Base-by-base conservation (phyloP, 768 basidiomycete genomes). In the Chiua virens region DNA sequence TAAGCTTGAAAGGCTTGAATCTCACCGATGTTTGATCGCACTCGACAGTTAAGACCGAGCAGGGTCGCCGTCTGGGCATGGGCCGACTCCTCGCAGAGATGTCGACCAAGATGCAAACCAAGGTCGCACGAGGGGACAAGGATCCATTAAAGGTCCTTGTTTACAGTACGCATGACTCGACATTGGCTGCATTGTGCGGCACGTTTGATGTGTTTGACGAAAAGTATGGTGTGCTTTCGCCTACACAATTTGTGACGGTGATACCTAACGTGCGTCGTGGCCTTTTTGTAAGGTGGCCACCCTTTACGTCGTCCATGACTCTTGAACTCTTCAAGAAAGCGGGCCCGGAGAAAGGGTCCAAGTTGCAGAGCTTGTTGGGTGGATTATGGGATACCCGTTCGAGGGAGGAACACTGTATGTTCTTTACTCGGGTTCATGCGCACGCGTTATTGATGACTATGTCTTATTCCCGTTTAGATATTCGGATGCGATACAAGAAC, bases 401-500 rank as follows among this genome's bases (percentile, higher is more conserved):
- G 20, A 45, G 57, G 7, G 59, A 72, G 35, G 75, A 79, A 50
- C 70, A 79, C 48, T 81, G 80, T 81, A 62, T 4, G 75, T 66
- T 20, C 1, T 22, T 30, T 14, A 3, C 7, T 30, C 13, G 30
- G 13, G 30, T n/a, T n/a, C n/a, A 3, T 11, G 30, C 13, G 11
- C 13, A 30, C 30, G 11, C 30, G 13, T 30, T 3, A 5, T 14
- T 30, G 30, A 30, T 30, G 30, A 14, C 30, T 7, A 30, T 30
- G 13, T 30, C 10, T 3, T 30, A 14, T 13, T 30, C 32, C 14
- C 21, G 43, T 52, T 36, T 53, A 86, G 85, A 78, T 59, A 73
- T 91, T 41, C 81, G 89, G n/a, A 81, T 88, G 78, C 79, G 88
- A 22, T 87, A 89, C 61, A 84, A 88, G 68, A 87, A 87, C 70